Evolutionary conservation across 2,329 filamentous ascomycete genomes (phyloP).

Genomic region (Xylaria sp.): DNA sequence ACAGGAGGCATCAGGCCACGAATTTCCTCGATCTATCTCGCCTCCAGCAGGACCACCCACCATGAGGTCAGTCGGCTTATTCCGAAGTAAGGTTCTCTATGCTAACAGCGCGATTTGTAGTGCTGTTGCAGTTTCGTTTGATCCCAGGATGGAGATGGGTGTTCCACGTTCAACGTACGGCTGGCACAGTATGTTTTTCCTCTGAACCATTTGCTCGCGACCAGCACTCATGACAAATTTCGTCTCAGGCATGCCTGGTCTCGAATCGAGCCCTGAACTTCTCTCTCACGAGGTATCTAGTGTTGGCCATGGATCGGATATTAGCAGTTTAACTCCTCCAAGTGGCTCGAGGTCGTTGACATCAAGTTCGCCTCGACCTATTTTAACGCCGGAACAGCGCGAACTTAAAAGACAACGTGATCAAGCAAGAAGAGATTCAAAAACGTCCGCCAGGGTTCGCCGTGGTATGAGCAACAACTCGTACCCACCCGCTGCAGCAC

Average conservation of each 20-base stretch:
- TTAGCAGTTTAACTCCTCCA: constrained; percentile 61
- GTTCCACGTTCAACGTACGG: constrained; percentile 59
- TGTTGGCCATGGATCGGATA: constrained; percentile 60
- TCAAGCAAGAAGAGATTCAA: constrained; percentile 67
- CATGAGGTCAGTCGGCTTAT: constrained; percentile 51
- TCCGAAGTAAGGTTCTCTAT: constrained; percentile 17
- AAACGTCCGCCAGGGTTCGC: constrained; percentile 61
- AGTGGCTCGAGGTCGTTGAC: constrained; percentile 63
- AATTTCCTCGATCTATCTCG: constrained; percentile 39
- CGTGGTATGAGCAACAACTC: constrained; percentile 60
- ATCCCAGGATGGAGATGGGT: constrained; percentile 63
- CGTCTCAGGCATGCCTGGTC: constrained; percentile 36
- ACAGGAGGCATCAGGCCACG: constrained; percentile 50
- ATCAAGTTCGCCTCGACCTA: constrained; percentile 65
- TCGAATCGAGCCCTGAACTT: constrained; percentile 54
- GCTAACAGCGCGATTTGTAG: constrained; percentile 45
- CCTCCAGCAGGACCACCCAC: constrained; percentile 41
- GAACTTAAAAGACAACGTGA: constrained; percentile 71
- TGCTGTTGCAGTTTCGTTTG: constrained; percentile 61
- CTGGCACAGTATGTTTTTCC: constrained; percentile 54
- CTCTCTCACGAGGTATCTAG: constrained; percentile 59
- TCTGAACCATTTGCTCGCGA: neutral
- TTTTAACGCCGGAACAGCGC: constrained; percentile 68
- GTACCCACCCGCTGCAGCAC: constrained; percentile 48
- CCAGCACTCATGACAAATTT: constrained; percentile 21